Evolutionary conservation across 768 basidiomycete genomes (phyloP), one percentile per base, ranked within the genome.

Genomic region (Leccinum arenicola): DNA sequence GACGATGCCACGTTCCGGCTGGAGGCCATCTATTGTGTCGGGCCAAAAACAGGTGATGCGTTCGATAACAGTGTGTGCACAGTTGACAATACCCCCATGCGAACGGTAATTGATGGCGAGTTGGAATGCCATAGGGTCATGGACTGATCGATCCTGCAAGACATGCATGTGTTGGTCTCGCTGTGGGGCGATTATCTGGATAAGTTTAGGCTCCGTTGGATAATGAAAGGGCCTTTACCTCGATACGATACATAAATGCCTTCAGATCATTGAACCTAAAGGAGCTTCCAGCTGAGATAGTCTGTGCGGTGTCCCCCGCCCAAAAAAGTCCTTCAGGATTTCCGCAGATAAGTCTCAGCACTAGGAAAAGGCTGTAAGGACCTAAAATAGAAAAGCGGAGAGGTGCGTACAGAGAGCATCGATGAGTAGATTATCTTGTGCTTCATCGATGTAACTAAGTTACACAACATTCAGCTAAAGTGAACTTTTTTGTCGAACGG

Each of bases 271-370:
- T 75, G 66, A 91, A 91, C 10, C 84, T 75, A 63, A 91, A 91
- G 0, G 87, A 80, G 61, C 86, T 88, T 3, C 89, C 89, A 0
- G 82, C 80, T 0, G 87, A 84, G 40, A 91, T 91, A 0, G 89
- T 87, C 62, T 91, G 89, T 0, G 89, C 88, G 0, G 89, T 90
- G 66, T 91, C 89, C 0, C 90, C 89, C 2, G 88, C 89, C 86
- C 87, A 90, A 61, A 91, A 87, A 19, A 89, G 70, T 0, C 89
- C 88, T 53, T 87, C 74, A 0, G 82, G 79, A 64, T 89, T 89
- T 11, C 70, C 70, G 60, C 86, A 89, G 19, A 91, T 66, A 0
- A 76, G 75, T 31, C 87, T 75, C 43, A 91, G 69, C 4, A 91
- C 89, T 90, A 57, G 25, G 36, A 6, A 1, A 1, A 27, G 7